Base-by-base conservation (phyloP, 208 protist genomes). In the Trichomonas gallinae region DNA sequence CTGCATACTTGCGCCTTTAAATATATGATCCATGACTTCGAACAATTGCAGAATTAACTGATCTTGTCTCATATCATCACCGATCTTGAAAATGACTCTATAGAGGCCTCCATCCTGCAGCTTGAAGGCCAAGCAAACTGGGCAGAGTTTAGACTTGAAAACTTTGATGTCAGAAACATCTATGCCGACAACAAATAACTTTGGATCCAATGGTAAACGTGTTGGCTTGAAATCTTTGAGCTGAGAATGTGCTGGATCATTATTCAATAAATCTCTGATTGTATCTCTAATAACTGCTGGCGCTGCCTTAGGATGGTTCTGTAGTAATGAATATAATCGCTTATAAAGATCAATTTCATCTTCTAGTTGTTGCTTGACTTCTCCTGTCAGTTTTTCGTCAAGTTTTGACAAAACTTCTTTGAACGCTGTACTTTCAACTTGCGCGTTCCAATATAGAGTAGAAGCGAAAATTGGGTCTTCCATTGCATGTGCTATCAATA, bases 51-150 rank as follows among this genome's bases (percentile, higher is more conserved):
- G 96, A 42, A 96, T 97, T 3, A 97, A 38, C 23, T 97, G 96
- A 96, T 97, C 97, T 97, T 97, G 97, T 45, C 97, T 42, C 45
- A 97, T 96, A 40, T 97, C 97, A 87, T 97, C 97, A 13, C 97
- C 97, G n/a, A 88, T 58, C 96, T 97, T 97, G 96, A 97, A 97
- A 0, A 97, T 58, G 2, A 97, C 88, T 91, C 45, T 96, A 17
- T 38, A 51, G 8, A 34, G 3, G 26, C 26, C 44, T 34, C 21
- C 44, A 15, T 89, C 40, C 31, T 51, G 11, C 26, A 51, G 11
- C n/a, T 40, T 51, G 26, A 93, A 93, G 26, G 6, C 17, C 8
- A 93, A 36, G 3, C 15, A 23, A 51, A 93, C 87, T 34, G 87
- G 87, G 26, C 26, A 51, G 23, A 51, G 26, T 6, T 93, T 93